Evolutionary conservation across 345 rosid species (phyloP).

Genomic region (Hibiscus tridactylites): DNA sequence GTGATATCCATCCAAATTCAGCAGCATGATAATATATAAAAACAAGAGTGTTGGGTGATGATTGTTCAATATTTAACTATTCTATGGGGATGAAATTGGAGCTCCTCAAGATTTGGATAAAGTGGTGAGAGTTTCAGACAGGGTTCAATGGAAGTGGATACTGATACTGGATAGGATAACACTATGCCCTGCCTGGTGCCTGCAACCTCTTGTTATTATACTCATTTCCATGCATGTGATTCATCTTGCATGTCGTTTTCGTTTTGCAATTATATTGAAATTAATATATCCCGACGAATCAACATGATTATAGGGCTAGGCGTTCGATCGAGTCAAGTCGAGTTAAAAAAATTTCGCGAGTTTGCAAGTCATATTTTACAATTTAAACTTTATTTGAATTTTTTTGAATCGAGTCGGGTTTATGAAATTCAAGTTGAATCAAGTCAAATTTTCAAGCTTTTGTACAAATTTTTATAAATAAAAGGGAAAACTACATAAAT

Average conservation of each 20-base stretch:
- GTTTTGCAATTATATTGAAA: no score
- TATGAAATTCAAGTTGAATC: no score
- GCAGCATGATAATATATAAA: background rate
- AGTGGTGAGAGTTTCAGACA: background rate
- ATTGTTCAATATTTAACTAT: background rate
- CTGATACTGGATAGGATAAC: constrained; percentile 7
- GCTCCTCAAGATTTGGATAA: constrained; percentile 1
- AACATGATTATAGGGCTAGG: no score
- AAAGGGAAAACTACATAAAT: no score
- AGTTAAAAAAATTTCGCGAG: no score
- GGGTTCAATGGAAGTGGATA: background rate
- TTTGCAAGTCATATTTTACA: no score
- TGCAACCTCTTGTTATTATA: constrained; percentile 4
- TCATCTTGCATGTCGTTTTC: background rate
- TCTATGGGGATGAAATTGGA: background rate
- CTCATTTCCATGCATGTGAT: background rate
- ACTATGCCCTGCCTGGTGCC: background rate
- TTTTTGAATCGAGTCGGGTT: no score
- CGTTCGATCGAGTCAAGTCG: no score
- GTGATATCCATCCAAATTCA: background rate
- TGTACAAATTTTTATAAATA: no score
- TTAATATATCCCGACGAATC: no score
- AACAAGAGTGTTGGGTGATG: background rate
- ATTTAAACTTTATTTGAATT: no score
- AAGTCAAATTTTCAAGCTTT: no score